phyloP scores from a whole-genome alignment of 73 alveolate species.

The Paraurostyla sp. region DNA sequence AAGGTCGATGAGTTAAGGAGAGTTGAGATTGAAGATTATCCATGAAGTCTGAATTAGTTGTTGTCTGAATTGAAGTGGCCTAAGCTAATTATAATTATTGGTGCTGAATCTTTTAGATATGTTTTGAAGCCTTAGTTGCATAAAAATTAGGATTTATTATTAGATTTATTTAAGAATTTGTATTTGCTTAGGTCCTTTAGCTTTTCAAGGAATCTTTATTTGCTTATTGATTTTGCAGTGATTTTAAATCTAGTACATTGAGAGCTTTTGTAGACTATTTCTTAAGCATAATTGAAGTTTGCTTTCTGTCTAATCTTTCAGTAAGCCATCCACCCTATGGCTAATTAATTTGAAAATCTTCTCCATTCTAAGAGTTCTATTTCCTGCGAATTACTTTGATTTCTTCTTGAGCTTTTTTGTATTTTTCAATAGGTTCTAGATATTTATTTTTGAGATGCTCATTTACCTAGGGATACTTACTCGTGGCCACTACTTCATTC shows the following conservation, averaged over 20 bases:
- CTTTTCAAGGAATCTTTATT: neutral
- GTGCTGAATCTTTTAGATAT: neutral
- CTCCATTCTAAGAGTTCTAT: neutral
- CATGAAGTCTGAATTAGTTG: too few species aligned
- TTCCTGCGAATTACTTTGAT: neutral
- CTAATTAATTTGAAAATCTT: neutral
- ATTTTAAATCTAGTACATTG: neutral
- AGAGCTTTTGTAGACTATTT: neutral
- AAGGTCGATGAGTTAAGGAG: neutral
- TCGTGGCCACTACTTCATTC: constrained; percentile 9
- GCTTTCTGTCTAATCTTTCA: constrained; percentile 23
- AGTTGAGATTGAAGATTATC: too few species aligned
- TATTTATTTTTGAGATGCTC: constrained; percentile 24
- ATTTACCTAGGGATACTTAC: constrained; percentile 4
- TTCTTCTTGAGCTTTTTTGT: neutral
- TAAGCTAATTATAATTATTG: neutral
- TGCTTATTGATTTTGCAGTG: neutral
- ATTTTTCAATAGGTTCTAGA: constrained; percentile 15
- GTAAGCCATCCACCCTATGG: constrained; percentile 51
- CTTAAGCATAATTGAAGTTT: neutral
- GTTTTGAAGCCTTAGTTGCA: constrained; percentile 35
- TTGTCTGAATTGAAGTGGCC: too few species aligned
- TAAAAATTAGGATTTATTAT: too few species aligned
- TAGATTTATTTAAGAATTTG: too few species aligned
- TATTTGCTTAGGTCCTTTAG: neutral